phyloP scores from a whole-genome alignment of 495 filamentous ascomycete genomes.

The Astrocystis sublimbata region DNA sequence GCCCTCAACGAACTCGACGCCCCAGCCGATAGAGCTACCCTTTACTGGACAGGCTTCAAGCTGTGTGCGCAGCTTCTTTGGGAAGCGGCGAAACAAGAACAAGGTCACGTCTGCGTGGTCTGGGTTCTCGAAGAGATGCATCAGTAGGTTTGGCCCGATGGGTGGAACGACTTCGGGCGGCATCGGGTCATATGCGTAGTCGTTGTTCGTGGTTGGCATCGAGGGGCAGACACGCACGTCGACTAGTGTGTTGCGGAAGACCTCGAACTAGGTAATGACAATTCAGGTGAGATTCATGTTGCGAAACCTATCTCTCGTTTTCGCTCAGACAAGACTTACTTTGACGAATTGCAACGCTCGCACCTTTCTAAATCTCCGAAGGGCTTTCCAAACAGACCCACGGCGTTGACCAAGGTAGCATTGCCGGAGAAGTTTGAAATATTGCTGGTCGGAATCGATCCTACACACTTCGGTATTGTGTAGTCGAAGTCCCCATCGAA shows the following conservation, averaged over 20 bases:
- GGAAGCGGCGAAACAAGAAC: conserved; percentile 1
- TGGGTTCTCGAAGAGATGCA: conserved; percentile 12
- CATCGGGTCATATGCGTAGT: conserved; percentile 6
- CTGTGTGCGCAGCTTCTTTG: conserved; percentile 6
- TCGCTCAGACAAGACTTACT: conserved; percentile 1
- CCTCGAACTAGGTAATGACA: conserved; percentile 2
- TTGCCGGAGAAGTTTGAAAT: conserved; percentile 7
- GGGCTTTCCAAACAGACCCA: background rate
- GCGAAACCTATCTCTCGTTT: background rate
- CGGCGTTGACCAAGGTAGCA: conserved; percentile 2
- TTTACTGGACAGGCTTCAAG: conserved; percentile 8
- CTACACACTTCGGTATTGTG: conserved; percentile 7
- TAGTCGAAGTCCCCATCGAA: conserved; percentile 9
- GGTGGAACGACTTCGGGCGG: conserved; percentile 6
- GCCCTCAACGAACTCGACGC: conserved; percentile 1
- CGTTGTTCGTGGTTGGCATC: background rate
- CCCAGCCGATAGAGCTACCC: conserved; percentile 12
- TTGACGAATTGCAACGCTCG: conserved; percentile 4
- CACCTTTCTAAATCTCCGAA: background rate
- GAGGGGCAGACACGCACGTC: conserved; percentile 6
- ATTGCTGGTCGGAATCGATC: conserved; percentile 10
- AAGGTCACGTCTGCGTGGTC: conserved; percentile 7
- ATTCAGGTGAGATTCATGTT: too few relatives aligned
- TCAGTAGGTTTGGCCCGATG: conserved; percentile 4
- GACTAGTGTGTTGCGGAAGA: conserved; percentile 7